These are phyloP conservation scores for Pelargonium fulgidum DNA, from an alignment of 441 rosid species.

Conservation along the genomic window DNA sequence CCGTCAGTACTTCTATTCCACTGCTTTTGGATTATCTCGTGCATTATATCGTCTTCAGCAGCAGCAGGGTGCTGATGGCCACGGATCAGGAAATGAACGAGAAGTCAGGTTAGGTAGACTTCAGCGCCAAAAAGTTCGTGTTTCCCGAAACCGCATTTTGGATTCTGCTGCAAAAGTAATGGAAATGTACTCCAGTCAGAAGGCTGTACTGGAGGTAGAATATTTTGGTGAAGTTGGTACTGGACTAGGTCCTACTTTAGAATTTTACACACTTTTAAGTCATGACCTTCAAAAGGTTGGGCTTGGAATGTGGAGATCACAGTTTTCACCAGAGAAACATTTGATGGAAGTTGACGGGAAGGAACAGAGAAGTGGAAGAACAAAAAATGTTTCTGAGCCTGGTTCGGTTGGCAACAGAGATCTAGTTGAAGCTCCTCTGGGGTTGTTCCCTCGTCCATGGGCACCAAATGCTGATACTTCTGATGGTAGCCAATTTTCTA, in stretches of 20 bases:
- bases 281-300: constrained; percentile 82
- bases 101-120: constrained; percentile 93
- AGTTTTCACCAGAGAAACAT: constrained; percentile 38
- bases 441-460: constrained; percentile 9
- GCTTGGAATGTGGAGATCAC: constrained; percentile 97
- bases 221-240: constrained; percentile 99
- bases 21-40: constrained; percentile 98
- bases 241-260: constrained; percentile 97
- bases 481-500: constrained; percentile 8
- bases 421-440: constrained; percentile 11
- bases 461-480: constrained; percentile 4
- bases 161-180: constrained; percentile 99
- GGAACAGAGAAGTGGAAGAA: constrained; percentile 41
- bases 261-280: constrained; percentile 94
- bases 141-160: constrained; percentile 88
- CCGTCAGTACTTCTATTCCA: constrained; percentile 90
- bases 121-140: constrained; percentile 99
- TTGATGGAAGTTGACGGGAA: constrained; percentile 57
- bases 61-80: constrained; percentile 98
- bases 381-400: constrained; percentile 12
- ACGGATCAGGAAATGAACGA: constrained; percentile 76
- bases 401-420: constrained; percentile 19
- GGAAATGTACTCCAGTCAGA: constrained; percentile 99
- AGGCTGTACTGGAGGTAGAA: constrained; percentile 98
- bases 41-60: constrained; percentile 97